A percentile compares a stretch with the other conserved stretches of the same genome.
phyloP scores from a whole-genome alignment of 352 stramenopile genomes.

The Elongisporangium undulatum region DNA sequence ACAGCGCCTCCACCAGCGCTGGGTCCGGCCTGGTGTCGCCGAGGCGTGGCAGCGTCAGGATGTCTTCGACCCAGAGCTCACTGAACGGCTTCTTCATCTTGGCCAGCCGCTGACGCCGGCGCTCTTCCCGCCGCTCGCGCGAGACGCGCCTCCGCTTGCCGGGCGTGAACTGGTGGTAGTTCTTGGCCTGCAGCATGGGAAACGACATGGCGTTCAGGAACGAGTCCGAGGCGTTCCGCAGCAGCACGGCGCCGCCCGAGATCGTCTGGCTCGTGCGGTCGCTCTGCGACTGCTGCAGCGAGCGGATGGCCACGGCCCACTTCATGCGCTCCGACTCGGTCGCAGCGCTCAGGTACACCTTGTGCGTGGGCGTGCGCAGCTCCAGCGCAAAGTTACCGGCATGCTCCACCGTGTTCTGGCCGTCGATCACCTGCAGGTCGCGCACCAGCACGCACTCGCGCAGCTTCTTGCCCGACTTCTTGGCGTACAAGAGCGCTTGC shows the following conservation, averaged over 20 bases:
- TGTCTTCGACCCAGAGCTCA: constrained; percentile 69
- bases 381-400: constrained; percentile 77
- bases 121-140: constrained; percentile 59
- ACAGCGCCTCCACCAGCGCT: constrained; percentile 50
- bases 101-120: constrained; percentile 48
- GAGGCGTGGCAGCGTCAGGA: constrained; percentile 29
- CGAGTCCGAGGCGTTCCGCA: constrained; percentile 37
- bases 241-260: constrained; percentile 20
- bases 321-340: constrained; percentile 68
- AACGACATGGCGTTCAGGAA: constrained; percentile 18
- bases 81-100: constrained; percentile 75
- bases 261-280: constrained; percentile 6
- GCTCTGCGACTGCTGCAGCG: constrained; percentile 23
- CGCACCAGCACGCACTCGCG: constrained; percentile 38
- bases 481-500: constrained; percentile 75
- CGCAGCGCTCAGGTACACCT: constrained; percentile 63
- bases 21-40: constrained; percentile 10
- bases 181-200: constrained; percentile 15
- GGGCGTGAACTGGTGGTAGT: constrained; percentile 1
- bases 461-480: constrained; percentile 78
- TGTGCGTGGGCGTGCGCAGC: constrained; percentile 39
- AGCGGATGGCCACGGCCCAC: constrained; percentile 59
- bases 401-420: constrained; percentile 78
- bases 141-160: constrained; percentile 33
- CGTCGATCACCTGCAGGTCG: constrained; percentile 65